Evolutionary conservation across 2,329 filamentous ascomycete species (phyloP), one percentile per base, ranked within the genome.

Genomic region (Sporothrix mexicana): DNA sequence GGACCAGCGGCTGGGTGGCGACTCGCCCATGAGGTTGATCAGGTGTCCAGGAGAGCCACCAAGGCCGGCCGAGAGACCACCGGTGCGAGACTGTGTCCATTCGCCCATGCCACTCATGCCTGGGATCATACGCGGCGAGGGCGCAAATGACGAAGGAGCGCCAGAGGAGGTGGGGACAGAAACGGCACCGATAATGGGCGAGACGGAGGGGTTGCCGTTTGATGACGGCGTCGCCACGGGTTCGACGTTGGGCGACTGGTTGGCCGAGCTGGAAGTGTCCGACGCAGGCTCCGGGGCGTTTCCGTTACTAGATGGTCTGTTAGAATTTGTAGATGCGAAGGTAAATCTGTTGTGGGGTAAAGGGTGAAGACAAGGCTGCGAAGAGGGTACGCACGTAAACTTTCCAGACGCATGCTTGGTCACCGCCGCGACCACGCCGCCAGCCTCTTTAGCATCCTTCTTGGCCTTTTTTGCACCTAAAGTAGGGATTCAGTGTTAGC

Each of bases 361-460:
- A 12, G n/a, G 12, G 15, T 3, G 9, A 41, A 36, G 47, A 23
- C 51, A 36, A 36, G 30, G 30, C 23, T 12, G 30, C 17, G 80
- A 80, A 78, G 77, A 79, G 51, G 69, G 71, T 68, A 84, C 85
- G 77, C 82, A 87, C 85, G 82, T 81, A 81, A 86, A 85, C 80
- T 85, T 87, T 78, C 83, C 83, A 78, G 84, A 81, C 77, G 83
- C 83, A 77, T 88, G 85, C 78, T 84, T 86, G 75, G 84, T 86
- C 82, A 87, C 83, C 80, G 85, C 85, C 66, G 85, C 85, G 76
- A 84, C 83, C 77, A 87, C 85, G 77, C 85, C 84, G 77, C 85
- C 84, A 78, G 80, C 81, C 77, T 87, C 85, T 84, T 83, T 87
- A 79, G 83, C 85, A 86, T 87, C 81, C 81, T 86, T 88, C 80